Base-by-base conservation (phyloP, 306 rosid species). In the Medicago arabica region DNA sequence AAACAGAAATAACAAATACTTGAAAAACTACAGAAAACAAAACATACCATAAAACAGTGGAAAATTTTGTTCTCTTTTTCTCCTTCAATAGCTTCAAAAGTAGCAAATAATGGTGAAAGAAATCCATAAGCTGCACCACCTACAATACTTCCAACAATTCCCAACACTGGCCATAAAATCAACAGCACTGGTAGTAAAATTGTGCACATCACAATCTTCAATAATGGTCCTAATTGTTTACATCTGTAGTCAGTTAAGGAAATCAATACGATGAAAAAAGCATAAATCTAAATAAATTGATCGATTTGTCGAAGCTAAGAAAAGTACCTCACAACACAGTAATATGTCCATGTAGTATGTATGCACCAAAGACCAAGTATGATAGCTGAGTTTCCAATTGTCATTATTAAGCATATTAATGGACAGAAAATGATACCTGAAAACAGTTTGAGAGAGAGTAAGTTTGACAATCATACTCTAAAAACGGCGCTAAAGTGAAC, bases 111-210 rank as follows among this genome's bases (percentile, higher is more conserved):
- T 21, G 99, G 97, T 16, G 93, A 81, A 83, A 90, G 25, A 75
- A 86, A 86, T 58, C 99, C 99, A 84, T 80, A 95, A 14, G 90
- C 89, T 18, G 90, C 93, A 67, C 99, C 99, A 2, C 99, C 96
- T 8, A 90, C 61, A 36, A 89, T 43, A 54, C 99, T 92, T 69
- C 90, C 96, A 71, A 88, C 47, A 67, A 95, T 89, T 46, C 97
- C 97, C 49, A 86, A 78, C 79, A 83, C 86, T 34, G 96, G 97
- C 97, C 99, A 95, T 75, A 41, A 72, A 72, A 90, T 82, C 91
- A 92, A 80, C 71, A 78, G 63, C 76, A n/a, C 25, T 1, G 97
- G 99, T n/a, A 95, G 85, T 18, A 89, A 80, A 68, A 71, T 76
- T 70, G 85, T 66, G 89, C 93, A 89, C 77, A 79, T 74, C 74